phyloP scores from a whole-genome alignment of 495 filamentous ascomycete genomes.

The Talaromyces stipitatus region DNA sequence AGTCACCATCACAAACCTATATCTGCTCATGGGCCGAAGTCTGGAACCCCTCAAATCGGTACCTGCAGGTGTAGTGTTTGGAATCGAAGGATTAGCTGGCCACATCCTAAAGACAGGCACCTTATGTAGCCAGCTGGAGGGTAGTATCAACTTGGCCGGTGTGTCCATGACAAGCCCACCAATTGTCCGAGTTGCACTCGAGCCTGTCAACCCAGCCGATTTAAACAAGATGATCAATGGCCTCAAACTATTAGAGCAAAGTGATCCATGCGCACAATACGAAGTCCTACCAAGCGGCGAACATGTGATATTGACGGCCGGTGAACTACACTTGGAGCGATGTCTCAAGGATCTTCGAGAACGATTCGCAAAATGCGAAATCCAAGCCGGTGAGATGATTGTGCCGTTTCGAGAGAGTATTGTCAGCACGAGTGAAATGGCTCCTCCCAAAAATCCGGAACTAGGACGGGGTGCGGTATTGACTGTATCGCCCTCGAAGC shows the following conservation, averaged over 20 bases:
- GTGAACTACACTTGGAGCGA: slow-evolving; percentile 89
- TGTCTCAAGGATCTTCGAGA: slow-evolving; percentile 92
- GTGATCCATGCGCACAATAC: slow-evolving; percentile 93
- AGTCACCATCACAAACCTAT: slow-evolving; percentile 78
- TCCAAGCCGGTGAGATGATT: slow-evolving; percentile 88
- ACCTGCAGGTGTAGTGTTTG: slow-evolving; percentile 90
- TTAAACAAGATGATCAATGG: slow-evolving; percentile 90
- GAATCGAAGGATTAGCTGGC: slow-evolving; percentile 88
- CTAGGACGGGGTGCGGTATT: slow-evolving; percentile 79
- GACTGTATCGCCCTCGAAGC: slow-evolving; percentile 71
- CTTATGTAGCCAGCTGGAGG: slow-evolving; percentile 79
- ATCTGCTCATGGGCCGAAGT: slow-evolving; percentile 91
- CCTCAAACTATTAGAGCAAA: slow-evolving; percentile 81
- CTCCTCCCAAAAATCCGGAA: slow-evolving; percentile 75
- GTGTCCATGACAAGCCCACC: slow-evolving; percentile 69
- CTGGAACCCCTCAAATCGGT: slow-evolving; percentile 78
- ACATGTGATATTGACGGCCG: slow-evolving; percentile 90
- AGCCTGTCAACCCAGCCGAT: slow-evolving; percentile 80
- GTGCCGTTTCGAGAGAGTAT: slow-evolving; percentile 95
- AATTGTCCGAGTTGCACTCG: slow-evolving; percentile 91
- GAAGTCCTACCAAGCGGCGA: slow-evolving; percentile 89
- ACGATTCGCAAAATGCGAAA: slow-evolving; percentile 89
- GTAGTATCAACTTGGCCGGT: slow-evolving; percentile 88
- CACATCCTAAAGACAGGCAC: slow-evolving; percentile 92
- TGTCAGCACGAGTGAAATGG: slow-evolving; percentile 81